Evolutionary conservation across 352 stramenopile genomes (phyloP).

Genomic region (Achlya hypogyna): DNA sequence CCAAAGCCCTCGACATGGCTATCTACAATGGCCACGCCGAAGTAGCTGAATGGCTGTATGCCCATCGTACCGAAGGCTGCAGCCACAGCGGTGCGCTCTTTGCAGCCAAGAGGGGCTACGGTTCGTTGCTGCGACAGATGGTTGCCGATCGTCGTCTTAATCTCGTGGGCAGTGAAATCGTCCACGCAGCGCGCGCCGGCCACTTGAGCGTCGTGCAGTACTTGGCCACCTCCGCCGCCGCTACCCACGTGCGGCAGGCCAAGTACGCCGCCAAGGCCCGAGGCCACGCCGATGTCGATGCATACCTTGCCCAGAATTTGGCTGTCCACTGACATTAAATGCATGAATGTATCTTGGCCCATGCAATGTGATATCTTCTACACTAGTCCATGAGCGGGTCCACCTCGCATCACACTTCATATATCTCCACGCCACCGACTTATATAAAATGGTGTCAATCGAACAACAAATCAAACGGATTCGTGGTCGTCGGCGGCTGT

Average conservation of each 20-base stretch:
- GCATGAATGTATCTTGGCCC: no score
- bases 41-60: not conserved
- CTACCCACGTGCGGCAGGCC: not conserved
- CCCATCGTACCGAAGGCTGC: not conserved
- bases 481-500: constrained; percentile 16
- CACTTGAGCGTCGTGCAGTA: not conserved
- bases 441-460: not conserved
- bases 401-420: no score
- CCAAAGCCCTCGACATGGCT: not conserved
- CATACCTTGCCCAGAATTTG: not conserved
- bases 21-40: not conserved
- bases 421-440: no score
- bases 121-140: not conserved
- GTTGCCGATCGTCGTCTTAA: not conserved
- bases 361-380: no score
- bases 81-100: not conserved
- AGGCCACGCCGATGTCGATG: not conserved
- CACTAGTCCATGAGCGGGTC: no score
- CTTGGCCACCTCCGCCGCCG: not conserved
- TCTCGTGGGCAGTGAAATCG: not conserved
- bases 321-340: not conserved
- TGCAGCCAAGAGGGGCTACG: not conserved
- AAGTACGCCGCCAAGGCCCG: not conserved
- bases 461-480: constrained; percentile 27
- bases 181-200: not conserved